Conservation (phyloP, 1,284 basidiomycete species). For the Wallemia ichthyophaga region DNA sequence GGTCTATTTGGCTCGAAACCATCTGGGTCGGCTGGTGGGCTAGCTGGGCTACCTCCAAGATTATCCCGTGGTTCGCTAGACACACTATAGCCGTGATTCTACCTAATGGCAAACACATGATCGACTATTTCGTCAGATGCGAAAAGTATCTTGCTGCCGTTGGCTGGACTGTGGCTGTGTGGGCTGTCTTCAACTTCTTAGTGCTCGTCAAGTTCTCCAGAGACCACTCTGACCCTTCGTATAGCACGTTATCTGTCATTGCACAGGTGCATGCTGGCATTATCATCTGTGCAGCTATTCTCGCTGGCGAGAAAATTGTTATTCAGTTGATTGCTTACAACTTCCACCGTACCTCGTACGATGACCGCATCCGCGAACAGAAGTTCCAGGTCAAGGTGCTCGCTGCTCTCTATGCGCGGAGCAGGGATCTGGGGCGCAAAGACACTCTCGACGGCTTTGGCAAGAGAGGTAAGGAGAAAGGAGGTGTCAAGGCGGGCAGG, state of each 20-base stretch:
- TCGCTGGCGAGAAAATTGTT: conserved; percentile 52
- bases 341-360: conserved; percentile 68
- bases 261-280: conserved; percentile 42
- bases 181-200: conserved; percentile 11
- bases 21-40: conserved; percentile 68
- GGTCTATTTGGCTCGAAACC: conserved; percentile 59
- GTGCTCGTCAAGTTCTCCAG: conserved; percentile 13
- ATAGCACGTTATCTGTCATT: conserved; percentile 22
- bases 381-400: conserved; percentile 47
- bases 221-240: conserved; percentile 8
- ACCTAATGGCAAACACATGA: conserved; percentile 34
- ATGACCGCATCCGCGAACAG: conserved; percentile 52
- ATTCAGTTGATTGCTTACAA: conserved; percentile 51
- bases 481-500: conserved; percentile 25
- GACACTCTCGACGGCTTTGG: conserved; percentile 29
- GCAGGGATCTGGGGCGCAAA: conserved; percentile 32
- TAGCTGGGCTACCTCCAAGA: conserved; percentile 31
- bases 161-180: conserved; percentile 11
- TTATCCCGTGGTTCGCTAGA: conserved; percentile 27
- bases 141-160: conserved; percentile 25
- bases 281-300: conserved; percentile 35
- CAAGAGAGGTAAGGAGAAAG: conserved; percentile 15
- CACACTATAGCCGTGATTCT: conserved; percentile 39
- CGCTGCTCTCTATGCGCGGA: conserved; percentile 47
- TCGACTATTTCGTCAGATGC: conserved; percentile 40